These are phyloP conservation scores for Nemania sp. DNA, from an alignment of 2,329 filamentous ascomycete genomes.

Conservation along the genomic window DNA sequence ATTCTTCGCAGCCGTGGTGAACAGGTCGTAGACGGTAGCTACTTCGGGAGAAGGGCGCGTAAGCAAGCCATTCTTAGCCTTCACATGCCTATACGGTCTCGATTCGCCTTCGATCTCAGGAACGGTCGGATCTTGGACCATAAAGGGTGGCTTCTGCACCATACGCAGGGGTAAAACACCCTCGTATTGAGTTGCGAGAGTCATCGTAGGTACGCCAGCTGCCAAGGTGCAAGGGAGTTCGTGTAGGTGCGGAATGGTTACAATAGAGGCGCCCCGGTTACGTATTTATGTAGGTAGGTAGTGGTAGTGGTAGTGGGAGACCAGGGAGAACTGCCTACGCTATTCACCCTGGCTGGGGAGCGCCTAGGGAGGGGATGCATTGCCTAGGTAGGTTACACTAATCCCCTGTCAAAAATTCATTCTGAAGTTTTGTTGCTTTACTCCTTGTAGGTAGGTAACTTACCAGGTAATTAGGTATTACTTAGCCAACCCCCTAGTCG, in stretches of 20 bases:
- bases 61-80: constrained; percentile 77
- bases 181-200: constrained; percentile 48
- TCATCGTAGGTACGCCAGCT: constrained; percentile 39
- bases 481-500: too few relatives aligned
- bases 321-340: background rate
- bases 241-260: background rate
- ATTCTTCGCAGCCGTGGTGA: constrained; percentile 74
- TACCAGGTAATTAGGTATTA: too few relatives aligned
- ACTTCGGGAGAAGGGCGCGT: constrained; percentile 75
- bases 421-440: too few relatives aligned
- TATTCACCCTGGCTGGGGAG: too few relatives aligned
- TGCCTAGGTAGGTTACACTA: too few relatives aligned
- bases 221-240: constrained; percentile 5
- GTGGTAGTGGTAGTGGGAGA: background rate
- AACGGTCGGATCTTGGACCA: constrained; percentile 76
- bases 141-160: constrained; percentile 78
- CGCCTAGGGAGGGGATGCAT: too few relatives aligned
- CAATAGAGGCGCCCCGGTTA: background rate
- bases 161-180: constrained; percentile 66
- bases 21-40: constrained; percentile 82
- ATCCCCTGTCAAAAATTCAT: too few relatives aligned
- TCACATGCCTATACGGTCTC: constrained; percentile 80
- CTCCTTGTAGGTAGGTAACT: too few relatives aligned
- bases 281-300: background rate
- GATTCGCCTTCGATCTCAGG: constrained; percentile 83